Evolutionary conservation across 164 flowering plant genomes (phyloP).

Genomic region (Berberis vulgaris): DNA sequence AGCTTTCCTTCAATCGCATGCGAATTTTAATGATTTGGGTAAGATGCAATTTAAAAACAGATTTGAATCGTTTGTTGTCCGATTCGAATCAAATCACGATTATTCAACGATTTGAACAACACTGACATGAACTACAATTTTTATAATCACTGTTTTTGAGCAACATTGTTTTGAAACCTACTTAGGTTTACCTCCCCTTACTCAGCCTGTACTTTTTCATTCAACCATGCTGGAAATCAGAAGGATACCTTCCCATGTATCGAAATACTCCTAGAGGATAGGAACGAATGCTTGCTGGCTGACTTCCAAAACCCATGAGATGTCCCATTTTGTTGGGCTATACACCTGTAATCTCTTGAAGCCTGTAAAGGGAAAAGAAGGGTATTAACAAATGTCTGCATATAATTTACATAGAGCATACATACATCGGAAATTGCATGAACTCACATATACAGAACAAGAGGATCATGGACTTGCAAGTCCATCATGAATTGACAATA

Average conservation of each 20-base stretch:
- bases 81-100: too few species aligned
- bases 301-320: conserved; percentile 14
- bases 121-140: too few species aligned
- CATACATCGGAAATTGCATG: too few species aligned
- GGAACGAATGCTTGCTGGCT: conserved; percentile 9
- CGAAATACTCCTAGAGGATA: conserved; percentile 11
- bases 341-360: conserved; percentile 12
- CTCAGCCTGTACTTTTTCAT: conserved; percentile 2
- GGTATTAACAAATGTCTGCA: not conserved
- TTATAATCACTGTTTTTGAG: not conserved
- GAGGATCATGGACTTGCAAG: too few species aligned
- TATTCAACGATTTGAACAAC: too few species aligned
- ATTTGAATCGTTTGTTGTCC: too few species aligned
- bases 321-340: conserved; percentile 14
- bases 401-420: not conserved
- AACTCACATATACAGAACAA: too few species aligned
- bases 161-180: not conserved
- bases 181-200: conserved; percentile 1
- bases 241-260: conserved; percentile 33
- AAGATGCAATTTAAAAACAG: too few species aligned
- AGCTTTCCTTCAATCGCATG: too few species aligned
- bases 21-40: too few species aligned
- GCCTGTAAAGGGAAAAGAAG: conserved; percentile 18
- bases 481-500: too few species aligned
- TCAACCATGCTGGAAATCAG: conserved; percentile 1